These are phyloP conservation scores for Lineolata rhizophorae DNA, from an alignment of 495 filamentous ascomycete species.

Conservation along the genomic window DNA sequence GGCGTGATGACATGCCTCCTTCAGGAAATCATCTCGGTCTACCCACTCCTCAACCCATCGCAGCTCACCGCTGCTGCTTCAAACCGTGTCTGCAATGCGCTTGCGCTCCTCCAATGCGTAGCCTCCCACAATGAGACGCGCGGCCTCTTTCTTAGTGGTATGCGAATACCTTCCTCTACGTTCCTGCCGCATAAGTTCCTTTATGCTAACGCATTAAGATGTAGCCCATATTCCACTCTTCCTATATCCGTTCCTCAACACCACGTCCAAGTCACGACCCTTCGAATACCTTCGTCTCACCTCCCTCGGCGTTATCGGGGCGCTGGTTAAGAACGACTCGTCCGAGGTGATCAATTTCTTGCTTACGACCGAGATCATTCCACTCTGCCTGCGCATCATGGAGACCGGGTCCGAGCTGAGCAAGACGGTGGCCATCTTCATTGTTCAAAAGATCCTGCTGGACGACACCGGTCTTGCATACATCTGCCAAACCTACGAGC, in stretches of 20 bases:
- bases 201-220: background rate
- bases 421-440: slow-evolving; percentile 99
- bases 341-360: slow-evolving; percentile 98
- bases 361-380: slow-evolving; percentile 95
- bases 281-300: slow-evolving; percentile 97
- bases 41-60: slow-evolving; percentile 86
- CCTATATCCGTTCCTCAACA: slow-evolving; percentile 96
- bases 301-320: slow-evolving; percentile 93
- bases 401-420: slow-evolving; percentile 96
- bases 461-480: slow-evolving; percentile 96
- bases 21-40: slow-evolving; percentile 98
- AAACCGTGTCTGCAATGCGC: slow-evolving; percentile 93
- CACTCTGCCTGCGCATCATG: slow-evolving; percentile 95
- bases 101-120: slow-evolving; percentile 92
- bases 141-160: slow-evolving; percentile 77
- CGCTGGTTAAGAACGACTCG: slow-evolving; percentile 96
- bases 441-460: slow-evolving; percentile 97
- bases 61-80: slow-evolving; percentile 91
- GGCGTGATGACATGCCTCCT: slow-evolving; percentile 96
- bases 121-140: slow-evolving; percentile 94
- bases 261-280: slow-evolving; percentile 90
- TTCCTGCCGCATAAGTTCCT: background rate
- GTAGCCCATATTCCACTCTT: slow-evolving; percentile 96
- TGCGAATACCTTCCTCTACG: slow-evolving; percentile 9
- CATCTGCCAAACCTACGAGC: slow-evolving; percentile 96